Evolutionary conservation across 352 stramenopile species (phyloP).

Genomic region (Pythium sukuiense): DNA sequence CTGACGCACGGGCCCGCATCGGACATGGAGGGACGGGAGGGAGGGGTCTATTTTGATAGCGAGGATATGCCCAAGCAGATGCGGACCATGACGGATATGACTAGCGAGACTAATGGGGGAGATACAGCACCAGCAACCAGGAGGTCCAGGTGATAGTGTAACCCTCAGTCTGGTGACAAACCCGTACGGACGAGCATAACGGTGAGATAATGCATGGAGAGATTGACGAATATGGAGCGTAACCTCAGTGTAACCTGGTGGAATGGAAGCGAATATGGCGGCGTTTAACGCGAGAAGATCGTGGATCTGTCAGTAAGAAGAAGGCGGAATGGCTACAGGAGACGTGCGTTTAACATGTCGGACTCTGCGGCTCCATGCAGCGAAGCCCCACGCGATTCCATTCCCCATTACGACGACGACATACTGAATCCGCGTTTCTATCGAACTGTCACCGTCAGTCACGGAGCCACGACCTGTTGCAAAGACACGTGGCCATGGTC

Average conservation of each 20-base stretch:
- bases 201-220: background rate
- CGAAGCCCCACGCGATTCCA: background rate
- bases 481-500: background rate
- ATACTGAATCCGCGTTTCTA: background rate
- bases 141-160: background rate
- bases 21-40: background rate
- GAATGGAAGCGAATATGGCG: slow-evolving; percentile 2
- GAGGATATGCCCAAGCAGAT: background rate
- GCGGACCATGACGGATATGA: background rate
- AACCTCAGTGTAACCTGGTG: background rate
- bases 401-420: background rate
- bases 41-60: slow-evolving; percentile 5
- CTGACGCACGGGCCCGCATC: background rate
- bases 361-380: slow-evolving; percentile 3
- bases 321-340: background rate
- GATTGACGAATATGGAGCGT: background rate
- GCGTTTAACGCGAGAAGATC: background rate
- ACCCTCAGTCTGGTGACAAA: background rate
- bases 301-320: background rate
- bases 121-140: background rate
- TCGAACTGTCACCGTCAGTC: background rate
- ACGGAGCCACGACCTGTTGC: background rate
- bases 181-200: background rate
- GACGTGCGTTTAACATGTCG: slow-evolving; percentile 7
- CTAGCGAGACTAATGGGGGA: background rate